Base-by-base conservation (phyloP, 176 grass and related monocot genomes). In the Olyra latifolia region DNA sequence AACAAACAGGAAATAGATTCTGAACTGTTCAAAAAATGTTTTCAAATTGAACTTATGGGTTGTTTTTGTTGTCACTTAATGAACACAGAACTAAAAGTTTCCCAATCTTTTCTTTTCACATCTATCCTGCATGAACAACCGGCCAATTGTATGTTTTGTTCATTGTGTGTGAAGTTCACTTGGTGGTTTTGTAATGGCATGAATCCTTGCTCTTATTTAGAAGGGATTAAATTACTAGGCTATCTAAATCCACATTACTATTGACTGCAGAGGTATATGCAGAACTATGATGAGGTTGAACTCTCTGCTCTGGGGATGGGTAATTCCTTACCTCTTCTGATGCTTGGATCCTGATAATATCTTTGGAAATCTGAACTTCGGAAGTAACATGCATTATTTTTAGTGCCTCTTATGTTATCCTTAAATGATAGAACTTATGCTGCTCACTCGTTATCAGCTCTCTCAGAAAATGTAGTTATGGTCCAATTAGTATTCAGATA, bases 291-390 rank as follows among this genome's bases (percentile, higher is more conserved):
- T 13, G 94, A 97, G 83, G 83, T 97, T 47, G 94, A 97, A 79
- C 71, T 97, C 10, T 93, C 94, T 64, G 94, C 88, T 50, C 72
- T 97, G 16, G 94, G 94, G 15, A 97, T 97, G 91, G 94, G 94
- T 97, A 93, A 92, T 73, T 60, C 27, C 29, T 20, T 4, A 53
- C 43, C 14, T 79, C 3, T 63, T 54, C 2, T 53, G 17, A 39
- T 66, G 15, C 30, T 19, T 39, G 28, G 61, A 35, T 38, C 30
- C 61, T 32, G 29, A 38, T 7, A 63, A 56, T 41, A 28, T 55
- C 17, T 23, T 74, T 20, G 3, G 5, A 74, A 40, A n/a, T n/a
- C n/a, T n/a, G 1, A 35, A 35, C 19, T 24, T 75, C 17, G 4
- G 6, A 57, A 41, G 20, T 24, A 7, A 11, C 20, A 57, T 39